Conservation (phyloP, 2,329 filamentous ascomycete genomes). For the Pezicula rhizophila region DNA sequence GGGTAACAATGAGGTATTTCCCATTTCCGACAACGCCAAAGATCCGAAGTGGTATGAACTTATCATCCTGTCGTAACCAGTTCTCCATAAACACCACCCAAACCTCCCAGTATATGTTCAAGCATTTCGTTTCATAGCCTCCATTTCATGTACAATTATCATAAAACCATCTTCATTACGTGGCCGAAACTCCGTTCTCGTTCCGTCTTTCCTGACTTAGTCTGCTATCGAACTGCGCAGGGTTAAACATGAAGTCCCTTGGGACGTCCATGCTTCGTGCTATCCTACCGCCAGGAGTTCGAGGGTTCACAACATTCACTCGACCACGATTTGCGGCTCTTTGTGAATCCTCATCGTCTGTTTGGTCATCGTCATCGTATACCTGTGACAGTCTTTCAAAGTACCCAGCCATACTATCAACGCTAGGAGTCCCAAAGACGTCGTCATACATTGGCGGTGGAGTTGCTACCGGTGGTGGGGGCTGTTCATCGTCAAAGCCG, state of each 20-base stretch:
- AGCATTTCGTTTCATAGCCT: no score
- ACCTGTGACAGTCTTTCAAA: constrained; percentile 42
- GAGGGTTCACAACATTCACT: constrained; percentile 27
- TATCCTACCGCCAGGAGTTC: constrained; percentile 26
- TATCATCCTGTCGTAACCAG: no score
- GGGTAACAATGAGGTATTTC: no score
- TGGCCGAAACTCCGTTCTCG: no score
- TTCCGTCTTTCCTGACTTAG: neutral
- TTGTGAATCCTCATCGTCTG: constrained; percentile 22
- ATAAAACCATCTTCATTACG: no score
- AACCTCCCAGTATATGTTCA: no score
- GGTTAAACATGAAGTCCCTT: constrained; percentile 26
- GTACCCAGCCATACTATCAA: constrained; percentile 60
- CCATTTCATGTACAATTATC: no score
- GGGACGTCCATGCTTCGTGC: constrained; percentile 29
- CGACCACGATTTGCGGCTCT: constrained; percentile 21
- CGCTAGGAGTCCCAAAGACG: constrained; percentile 47
- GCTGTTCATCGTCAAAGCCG: constrained; percentile 61
- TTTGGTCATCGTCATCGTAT: constrained; percentile 22
- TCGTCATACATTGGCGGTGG: constrained; percentile 65
- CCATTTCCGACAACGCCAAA: no score
- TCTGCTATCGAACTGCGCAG: neutral
- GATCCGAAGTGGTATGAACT: no score
- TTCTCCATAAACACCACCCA: no score
- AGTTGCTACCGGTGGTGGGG: constrained; percentile 62